These are phyloP conservation scores for Jaenimonas drosophilae DNA, from an alignment of 208 protist species.

Conservation along the genomic window DNA sequence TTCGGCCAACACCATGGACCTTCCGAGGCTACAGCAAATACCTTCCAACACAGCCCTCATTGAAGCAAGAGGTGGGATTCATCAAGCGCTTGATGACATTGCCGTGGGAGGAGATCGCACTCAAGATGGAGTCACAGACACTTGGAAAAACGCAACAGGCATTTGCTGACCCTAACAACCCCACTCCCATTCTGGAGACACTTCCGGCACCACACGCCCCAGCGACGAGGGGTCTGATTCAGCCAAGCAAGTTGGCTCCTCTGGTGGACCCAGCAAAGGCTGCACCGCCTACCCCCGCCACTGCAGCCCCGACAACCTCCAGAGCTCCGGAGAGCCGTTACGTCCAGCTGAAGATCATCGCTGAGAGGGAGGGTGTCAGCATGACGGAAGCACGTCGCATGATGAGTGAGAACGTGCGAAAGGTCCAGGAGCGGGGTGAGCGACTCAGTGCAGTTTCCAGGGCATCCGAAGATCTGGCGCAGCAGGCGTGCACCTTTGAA, in stretches of 20 bases:
- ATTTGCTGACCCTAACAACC: constrained; percentile 4
- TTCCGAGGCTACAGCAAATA: constrained; percentile 56
- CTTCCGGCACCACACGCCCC: background rate
- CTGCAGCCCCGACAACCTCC: background rate
- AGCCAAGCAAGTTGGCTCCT: too few relatives aligned
- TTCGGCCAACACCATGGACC: constrained; percentile 32
- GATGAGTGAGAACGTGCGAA: constrained; percentile 70
- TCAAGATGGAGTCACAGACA: constrained; percentile 61
- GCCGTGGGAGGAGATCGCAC: constrained; percentile 69
- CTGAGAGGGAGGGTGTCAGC: constrained; percentile 64
- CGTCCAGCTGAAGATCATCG: constrained; percentile 66
- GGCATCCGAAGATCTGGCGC: constrained; percentile 52
- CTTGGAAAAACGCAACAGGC: constrained; percentile 17
- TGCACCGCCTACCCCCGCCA: background rate
- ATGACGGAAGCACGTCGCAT: constrained; percentile 71
- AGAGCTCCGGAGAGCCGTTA: constrained; percentile 36
- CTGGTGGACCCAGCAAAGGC: background rate
- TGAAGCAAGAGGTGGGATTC: constrained; percentile 75
- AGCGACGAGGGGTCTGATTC: too few relatives aligned
- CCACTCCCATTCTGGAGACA: background rate
- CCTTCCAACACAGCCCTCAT: constrained; percentile 46
- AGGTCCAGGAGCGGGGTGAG: constrained; percentile 64
- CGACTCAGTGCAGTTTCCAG: constrained; percentile 42
- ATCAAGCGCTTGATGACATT: constrained; percentile 77
- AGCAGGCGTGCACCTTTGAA: constrained; percentile 65